A percentile compares a stretch with the other conserved stretches of the same genome.
Conservation (phyloP, 1,284 basidiomycete genomes). For the Calocybe gambosa region DNA sequence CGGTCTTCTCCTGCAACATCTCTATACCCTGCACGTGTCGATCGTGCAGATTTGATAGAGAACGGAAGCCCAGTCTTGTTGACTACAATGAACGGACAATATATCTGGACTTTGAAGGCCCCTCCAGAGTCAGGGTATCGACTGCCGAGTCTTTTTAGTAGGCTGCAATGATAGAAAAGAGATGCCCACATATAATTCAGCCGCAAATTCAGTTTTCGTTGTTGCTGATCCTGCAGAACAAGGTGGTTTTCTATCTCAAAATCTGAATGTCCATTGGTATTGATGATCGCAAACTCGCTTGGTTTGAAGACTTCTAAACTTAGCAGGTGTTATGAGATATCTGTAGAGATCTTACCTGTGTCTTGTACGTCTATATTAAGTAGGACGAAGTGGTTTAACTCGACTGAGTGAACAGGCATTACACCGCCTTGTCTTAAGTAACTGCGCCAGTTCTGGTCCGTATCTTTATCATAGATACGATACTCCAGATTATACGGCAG, state of each 20-base stretch:
- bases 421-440: conserved; percentile 92
- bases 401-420: conserved; percentile 96
- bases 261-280: conserved; percentile 89
- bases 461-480: conserved; percentile 94
- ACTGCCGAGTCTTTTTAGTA: conserved; percentile 28
- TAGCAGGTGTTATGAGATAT: not conserved
- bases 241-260: conserved; percentile 78
- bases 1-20: conserved; percentile 82
- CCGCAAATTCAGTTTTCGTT: conserved; percentile 76
- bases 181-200: conserved; percentile 82
- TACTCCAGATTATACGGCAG: conserved; percentile 96
- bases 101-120: conserved; percentile 98
- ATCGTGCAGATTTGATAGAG: conserved; percentile 60
- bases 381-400: conserved; percentile 90
- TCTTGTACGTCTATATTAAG: conserved; percentile 90
- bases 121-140: conserved; percentile 90
- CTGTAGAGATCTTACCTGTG: conserved; percentile 54
- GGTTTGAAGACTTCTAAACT: conserved; percentile 76
- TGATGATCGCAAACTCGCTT: conserved; percentile 98
- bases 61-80: conserved; percentile 95
- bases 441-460: conserved; percentile 87
- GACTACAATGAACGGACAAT: conserved; percentile 86
- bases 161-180: conserved; percentile 3
- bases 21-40: conserved; percentile 68
- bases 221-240: conserved; percentile 69